Conservation (phyloP, 768 basidiomycete species). For the Plicaturopsis crispa region DNA sequence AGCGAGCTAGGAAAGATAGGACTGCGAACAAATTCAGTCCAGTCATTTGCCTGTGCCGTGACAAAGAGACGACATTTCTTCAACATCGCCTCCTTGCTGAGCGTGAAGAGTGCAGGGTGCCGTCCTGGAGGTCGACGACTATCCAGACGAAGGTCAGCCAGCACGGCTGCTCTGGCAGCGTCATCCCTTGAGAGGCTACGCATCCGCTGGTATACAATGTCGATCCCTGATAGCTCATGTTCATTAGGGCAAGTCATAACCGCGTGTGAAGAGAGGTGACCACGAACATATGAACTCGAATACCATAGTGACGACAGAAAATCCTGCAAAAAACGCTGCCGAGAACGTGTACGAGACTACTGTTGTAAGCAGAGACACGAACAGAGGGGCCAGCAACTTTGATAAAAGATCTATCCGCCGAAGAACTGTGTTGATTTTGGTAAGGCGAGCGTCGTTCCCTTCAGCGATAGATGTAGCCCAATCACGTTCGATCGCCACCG, state of each 20-base stretch:
- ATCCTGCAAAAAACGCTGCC: conserved; percentile 22
- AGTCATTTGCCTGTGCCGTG: conserved; percentile 21
- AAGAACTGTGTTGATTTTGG: conserved; percentile 35
- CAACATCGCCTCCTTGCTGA: too few species aligned
- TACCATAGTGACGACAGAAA: conserved; percentile 25
- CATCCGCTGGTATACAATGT: conserved; percentile 29
- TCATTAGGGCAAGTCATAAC: too few species aligned
- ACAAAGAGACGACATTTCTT: too few species aligned
- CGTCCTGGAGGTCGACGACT: too few species aligned
- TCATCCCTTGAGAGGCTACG: too few species aligned
- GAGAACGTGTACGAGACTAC: conserved; percentile 24
- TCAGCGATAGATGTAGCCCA: conserved; percentile 39
- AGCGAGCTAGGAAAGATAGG: conserved; percentile 35
- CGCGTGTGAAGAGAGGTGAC: too few species aligned
- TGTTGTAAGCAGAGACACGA: conserved; percentile 39
- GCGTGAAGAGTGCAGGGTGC: too few species aligned
- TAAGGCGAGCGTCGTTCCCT: conserved; percentile 23
- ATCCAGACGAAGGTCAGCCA: too few species aligned
- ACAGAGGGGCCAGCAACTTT: conserved; percentile 42
- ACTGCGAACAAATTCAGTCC: conserved; percentile 28
- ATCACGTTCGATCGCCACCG: conserved; percentile 41
- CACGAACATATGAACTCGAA: too few species aligned
- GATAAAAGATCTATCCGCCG: conserved; percentile 37
- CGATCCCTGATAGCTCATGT: too few species aligned
- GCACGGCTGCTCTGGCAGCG: too few species aligned